These are phyloP conservation scores for Fraxinus pennsylvanica DNA, from an alignment of 257 asterid genomes.

Conservation along the genomic window DNA sequence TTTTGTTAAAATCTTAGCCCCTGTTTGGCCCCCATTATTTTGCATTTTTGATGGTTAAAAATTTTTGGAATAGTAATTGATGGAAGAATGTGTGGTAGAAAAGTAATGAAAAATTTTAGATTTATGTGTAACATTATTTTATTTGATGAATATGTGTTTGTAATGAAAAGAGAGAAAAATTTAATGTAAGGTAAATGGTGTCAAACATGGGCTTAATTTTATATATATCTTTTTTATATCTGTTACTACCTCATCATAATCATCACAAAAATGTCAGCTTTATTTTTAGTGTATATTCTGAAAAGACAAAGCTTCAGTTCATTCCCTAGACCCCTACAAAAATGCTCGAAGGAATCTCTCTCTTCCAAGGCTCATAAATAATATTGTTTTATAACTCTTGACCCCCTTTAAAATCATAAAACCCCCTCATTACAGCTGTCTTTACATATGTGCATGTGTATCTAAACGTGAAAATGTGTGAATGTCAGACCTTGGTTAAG, in stretches of 20 bases:
- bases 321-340: constrained; percentile 20
- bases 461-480: not conserved
- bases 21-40: too few species aligned
- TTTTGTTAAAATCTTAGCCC: too few species aligned
- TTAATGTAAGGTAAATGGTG: too few species aligned
- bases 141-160: too few species aligned
- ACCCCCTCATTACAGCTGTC: constrained; percentile 32
- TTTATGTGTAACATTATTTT: too few species aligned
- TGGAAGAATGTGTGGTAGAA: too few species aligned
- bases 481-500: not conserved
- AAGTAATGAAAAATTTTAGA: too few species aligned
- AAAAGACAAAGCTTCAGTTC: constrained; percentile 42
- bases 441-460: not conserved
- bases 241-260: not conserved
- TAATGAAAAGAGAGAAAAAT: too few species aligned
- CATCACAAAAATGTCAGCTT: constrained; percentile 21
- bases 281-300: constrained; percentile 26
- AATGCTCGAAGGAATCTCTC: constrained; percentile 36
- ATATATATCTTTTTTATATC: too few species aligned
- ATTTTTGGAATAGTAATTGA: too few species aligned
- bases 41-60: too few species aligned
- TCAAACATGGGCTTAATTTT: too few species aligned
- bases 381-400: constrained; percentile 22
- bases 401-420: constrained; percentile 19
- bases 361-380: constrained; percentile 28